Evolutionary conservation across 139 green algal species (phyloP).

Genomic region (Micractinium sp.): DNA sequence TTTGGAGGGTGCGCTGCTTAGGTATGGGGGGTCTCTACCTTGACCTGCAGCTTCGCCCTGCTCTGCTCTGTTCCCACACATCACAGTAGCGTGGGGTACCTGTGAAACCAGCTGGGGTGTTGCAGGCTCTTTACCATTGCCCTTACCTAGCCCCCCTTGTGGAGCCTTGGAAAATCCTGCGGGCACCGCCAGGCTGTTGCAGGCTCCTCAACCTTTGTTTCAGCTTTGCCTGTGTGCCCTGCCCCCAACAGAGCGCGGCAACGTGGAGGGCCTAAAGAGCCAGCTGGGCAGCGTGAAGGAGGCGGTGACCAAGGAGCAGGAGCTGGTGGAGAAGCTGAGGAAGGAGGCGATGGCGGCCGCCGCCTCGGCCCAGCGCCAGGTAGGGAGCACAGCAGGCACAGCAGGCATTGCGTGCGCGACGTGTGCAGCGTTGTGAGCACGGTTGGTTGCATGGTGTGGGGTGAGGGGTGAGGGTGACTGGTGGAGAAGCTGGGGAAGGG

Average conservation of each 20-base stretch:
- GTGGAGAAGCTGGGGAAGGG: conserved; percentile 35
- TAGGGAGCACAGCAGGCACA: background rate
- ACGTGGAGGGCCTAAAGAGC: conserved; percentile 7
- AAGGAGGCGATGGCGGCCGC: conserved; percentile 26
- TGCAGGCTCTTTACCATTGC: no score
- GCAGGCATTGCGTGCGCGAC: background rate
- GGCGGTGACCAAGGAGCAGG: conserved; percentile 32
- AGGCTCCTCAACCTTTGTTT: background rate
- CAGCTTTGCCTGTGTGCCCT: background rate
- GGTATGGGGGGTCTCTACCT: no score
- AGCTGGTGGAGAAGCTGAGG: conserved; percentile 37
- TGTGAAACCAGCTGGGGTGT: no score
- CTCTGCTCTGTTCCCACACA: no score
- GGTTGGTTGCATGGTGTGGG: no score
- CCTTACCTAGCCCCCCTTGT: no score
- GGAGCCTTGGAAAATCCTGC: no score
- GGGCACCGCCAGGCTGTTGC: background rate
- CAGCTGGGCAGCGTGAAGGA: conserved; percentile 35
- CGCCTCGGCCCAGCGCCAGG: conserved; percentile 24
- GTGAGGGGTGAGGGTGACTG: background rate
- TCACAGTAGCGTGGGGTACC: no score
- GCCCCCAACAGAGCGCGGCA: conserved; percentile 22
- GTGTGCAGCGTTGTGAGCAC: no score
- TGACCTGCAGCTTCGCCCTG: no score
- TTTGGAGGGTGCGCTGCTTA: no score